A percentile compares a stretch with the other conserved stretches of the same genome.
phyloP scores from a whole-genome alignment of 148 eudicot genomes.

The Chenopodium album region DNA sequence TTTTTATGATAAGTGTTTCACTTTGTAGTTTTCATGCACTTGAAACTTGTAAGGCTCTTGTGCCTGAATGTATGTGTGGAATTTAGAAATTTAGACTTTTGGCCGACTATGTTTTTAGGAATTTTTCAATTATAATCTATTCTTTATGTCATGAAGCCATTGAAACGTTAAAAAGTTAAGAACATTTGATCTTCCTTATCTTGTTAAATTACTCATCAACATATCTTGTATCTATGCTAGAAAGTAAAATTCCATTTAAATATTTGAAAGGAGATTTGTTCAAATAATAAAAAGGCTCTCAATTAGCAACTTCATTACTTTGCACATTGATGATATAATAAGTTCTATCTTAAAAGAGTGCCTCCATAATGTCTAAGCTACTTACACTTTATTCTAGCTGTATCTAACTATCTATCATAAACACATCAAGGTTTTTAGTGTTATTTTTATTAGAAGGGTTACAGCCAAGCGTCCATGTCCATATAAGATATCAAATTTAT shows the following conservation, averaged over 20 bases:
- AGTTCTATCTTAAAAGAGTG: not conserved
- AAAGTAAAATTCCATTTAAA: not conserved
- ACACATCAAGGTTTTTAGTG: not conserved
- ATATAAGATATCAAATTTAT: not conserved
- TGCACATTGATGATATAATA: not conserved
- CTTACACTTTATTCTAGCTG: not conserved
- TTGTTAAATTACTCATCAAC: slow-evolving; percentile 6
- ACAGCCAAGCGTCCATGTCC: not conserved
- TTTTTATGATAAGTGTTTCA: too few species aligned
- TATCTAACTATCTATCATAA: not conserved
- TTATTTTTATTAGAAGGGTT: not conserved
- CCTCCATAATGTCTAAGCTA: not conserved
- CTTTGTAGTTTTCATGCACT: too few species aligned
- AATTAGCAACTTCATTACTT: not conserved
- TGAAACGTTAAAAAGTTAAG: too few species aligned
- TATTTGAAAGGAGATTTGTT: too few species aligned
- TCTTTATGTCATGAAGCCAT: not conserved
- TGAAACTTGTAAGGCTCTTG: not conserved
- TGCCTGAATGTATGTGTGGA: not conserved
- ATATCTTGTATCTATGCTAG: not conserved
- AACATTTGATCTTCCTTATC: not conserved
- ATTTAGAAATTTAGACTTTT: too few species aligned
- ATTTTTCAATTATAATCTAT: too few species aligned
- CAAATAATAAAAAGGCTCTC: not conserved
- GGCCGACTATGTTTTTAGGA: too few species aligned